Conservation (phyloP, 2,329 filamentous ascomycete species). For the Ceratocystis smalleyi region DNA sequence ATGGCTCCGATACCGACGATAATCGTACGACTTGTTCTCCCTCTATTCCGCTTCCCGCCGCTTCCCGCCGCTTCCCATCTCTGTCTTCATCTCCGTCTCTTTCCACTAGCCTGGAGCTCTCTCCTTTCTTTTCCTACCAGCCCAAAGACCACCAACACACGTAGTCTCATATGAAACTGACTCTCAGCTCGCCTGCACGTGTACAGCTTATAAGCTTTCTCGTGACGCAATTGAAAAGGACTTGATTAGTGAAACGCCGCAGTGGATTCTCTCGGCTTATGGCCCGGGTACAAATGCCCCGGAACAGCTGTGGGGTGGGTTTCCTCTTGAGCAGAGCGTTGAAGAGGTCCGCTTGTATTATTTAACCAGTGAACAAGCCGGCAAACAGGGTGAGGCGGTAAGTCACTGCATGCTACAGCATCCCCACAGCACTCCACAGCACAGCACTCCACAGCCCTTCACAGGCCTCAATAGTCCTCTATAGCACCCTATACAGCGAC, state of each 20-base stretch:
- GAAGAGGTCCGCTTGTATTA: constrained; percentile 78
- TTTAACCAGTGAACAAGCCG: constrained; percentile 39
- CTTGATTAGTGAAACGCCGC: constrained; percentile 53
- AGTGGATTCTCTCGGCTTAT: constrained; percentile 80
- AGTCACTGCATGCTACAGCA: constrained; percentile 17
- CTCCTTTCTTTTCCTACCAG: not conserved
- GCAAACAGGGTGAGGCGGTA: constrained; percentile 42
- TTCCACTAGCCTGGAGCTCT: not conserved
- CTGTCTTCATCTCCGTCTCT: not conserved
- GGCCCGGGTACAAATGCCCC: constrained; percentile 63
- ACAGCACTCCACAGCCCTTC: too few species aligned
- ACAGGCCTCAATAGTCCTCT: too few species aligned
- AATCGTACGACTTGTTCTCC: constrained; percentile 12
- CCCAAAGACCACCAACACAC: not conserved
- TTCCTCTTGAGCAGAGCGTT: constrained; percentile 64
- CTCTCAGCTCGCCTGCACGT: not conserved
- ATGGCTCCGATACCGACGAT: not conserved
- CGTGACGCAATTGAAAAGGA: constrained; percentile 47
- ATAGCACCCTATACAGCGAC: too few species aligned
- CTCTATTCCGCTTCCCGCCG: not conserved
- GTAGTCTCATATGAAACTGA: constrained; percentile 4
- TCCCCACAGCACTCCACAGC: not conserved
- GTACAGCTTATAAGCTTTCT: constrained; percentile 37
- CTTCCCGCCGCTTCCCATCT: too few species aligned
- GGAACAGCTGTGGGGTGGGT: constrained; percentile 68